Evolutionary conservation across 495 filamentous ascomycete genomes (phyloP).

Genomic region (Lophium mytilinum): DNA sequence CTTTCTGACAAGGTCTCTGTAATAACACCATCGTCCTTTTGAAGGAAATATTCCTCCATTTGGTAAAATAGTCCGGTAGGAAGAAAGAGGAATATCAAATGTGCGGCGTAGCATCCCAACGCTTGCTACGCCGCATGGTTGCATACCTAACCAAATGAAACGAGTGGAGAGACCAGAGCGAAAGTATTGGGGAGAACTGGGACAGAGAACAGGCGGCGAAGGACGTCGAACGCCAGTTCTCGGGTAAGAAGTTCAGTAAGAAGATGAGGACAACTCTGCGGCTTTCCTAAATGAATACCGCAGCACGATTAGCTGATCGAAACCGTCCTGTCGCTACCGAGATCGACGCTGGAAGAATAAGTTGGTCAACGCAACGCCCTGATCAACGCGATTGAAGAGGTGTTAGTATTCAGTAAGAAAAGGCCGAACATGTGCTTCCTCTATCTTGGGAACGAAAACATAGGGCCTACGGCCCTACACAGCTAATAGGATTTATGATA

Average conservation of each 20-base stretch:
- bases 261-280: not conserved
- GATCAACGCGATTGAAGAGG: not conserved
- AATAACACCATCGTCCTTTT: too few species aligned
- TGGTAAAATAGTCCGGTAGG: too few species aligned
- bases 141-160: too few species aligned
- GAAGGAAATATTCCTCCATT: too few species aligned
- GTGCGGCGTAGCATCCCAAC: too few species aligned
- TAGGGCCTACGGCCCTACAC: not conserved
- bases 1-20: too few species aligned
- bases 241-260: slow-evolving; percentile 19
- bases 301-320: not conserved
- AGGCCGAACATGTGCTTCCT: too few species aligned
- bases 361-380: not conserved
- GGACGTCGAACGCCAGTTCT: slow-evolving; percentile 23
- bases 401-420: too few species aligned
- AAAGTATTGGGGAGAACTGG: slow-evolving; percentile 11
- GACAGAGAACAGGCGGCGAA: slow-evolving; percentile 7
- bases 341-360: not conserved
- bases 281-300: not conserved
- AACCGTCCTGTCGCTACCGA: not conserved
- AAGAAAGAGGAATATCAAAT: too few species aligned
- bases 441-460: too few species aligned
- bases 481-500: not conserved
- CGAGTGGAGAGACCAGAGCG: too few species aligned
- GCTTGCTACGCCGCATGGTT: too few species aligned